Evolutionary conservation across 805 yeast genomes (phyloP).

Genomic region (Pichia cephalocereana): DNA sequence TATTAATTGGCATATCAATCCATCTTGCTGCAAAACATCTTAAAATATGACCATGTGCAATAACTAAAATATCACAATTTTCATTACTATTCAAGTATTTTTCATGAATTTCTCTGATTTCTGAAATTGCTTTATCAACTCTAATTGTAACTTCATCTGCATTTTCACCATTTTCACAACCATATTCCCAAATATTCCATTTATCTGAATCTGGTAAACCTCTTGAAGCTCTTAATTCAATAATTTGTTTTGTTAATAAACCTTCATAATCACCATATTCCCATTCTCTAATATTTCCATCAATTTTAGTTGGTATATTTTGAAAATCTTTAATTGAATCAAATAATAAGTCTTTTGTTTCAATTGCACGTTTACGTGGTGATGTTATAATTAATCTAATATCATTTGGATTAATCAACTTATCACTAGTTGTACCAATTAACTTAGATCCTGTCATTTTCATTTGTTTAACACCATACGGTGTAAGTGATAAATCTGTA

Average conservation of each 20-base stretch:
- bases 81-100: conserved; percentile 40
- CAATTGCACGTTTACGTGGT: conserved; percentile 73
- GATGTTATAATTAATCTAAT: conserved; percentile 65
- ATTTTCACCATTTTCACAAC: conserved; percentile 86
- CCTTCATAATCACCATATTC: conserved; percentile 97
- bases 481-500: conserved; percentile 75
- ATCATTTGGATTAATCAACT: conserved; percentile 52
- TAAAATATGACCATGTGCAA: conserved; percentile 91
- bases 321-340: conserved; percentile 19
- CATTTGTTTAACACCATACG: conserved; percentile 71
- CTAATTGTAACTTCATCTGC: conserved; percentile 58
- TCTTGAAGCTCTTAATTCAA: conserved; percentile 43
- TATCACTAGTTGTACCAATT: conserved; percentile 44
- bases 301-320: conserved; percentile 37
- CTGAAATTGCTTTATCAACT: conserved; percentile 59
- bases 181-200: conserved; percentile 88
- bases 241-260: conserved; percentile 55
- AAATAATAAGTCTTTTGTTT: conserved; percentile 60
- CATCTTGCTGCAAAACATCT: conserved; percentile 87
- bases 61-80: conserved; percentile 66
- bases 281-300: conserved; percentile 84
- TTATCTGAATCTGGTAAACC: conserved; percentile 39
- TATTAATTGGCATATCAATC: conserved; percentile 50
- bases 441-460: conserved; percentile 60
- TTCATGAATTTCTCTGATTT: conserved; percentile 53